Evolutionary conservation across 1,139 yeast species (phyloP).

Genomic region (Yamadazyma triangularis): DNA sequence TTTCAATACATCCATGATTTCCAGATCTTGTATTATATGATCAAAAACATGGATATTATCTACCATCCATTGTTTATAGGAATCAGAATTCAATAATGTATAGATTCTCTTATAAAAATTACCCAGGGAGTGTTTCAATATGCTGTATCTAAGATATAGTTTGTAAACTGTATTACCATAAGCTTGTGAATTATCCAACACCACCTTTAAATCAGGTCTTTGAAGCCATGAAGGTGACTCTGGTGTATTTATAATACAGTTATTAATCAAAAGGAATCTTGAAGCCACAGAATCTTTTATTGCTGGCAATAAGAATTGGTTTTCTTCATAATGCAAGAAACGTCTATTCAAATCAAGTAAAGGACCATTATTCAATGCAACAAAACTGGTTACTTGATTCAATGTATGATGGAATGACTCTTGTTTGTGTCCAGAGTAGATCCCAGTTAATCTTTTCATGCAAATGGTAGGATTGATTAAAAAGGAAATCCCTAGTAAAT

Average conservation of each 20-base stretch:
- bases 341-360: too few relatives aligned
- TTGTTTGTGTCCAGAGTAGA: not conserved
- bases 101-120: conserved; percentile 1
- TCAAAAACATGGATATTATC: not conserved
- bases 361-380: not conserved
- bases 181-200: not conserved
- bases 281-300: not conserved
- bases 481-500: not conserved
- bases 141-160: not conserved
- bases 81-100: conserved; percentile 10
- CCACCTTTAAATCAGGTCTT: not conserved
- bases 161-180: not conserved
- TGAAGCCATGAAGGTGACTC: not conserved
- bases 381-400: not conserved
- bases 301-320: not conserved
- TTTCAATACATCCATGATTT: not conserved
- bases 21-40: not conserved
- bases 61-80: not conserved
- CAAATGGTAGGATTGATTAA: too few relatives aligned
- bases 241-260: not conserved
- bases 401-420: not conserved
- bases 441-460: not conserved
- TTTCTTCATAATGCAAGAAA: not conserved
- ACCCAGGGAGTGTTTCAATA: not conserved
- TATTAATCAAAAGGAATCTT: not conserved